Evolutionary conservation across 371 early-diverging fungal genomes (phyloP).

Genomic region (Mucor racemosus): DNA sequence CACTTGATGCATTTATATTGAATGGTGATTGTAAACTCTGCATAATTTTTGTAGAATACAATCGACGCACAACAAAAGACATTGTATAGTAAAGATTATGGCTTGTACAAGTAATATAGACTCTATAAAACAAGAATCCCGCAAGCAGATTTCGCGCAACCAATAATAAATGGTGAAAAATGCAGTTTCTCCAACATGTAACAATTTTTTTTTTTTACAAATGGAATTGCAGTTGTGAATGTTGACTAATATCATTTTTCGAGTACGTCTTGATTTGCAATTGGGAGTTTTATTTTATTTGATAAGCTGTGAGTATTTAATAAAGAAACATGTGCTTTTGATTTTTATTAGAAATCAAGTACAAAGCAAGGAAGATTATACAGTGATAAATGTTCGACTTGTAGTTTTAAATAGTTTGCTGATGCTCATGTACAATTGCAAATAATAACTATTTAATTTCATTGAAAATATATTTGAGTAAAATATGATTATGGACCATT

Average conservation of each 20-base stretch:
- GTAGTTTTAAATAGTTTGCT: neutral
- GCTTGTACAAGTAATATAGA: too few species aligned
- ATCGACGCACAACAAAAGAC: neutral
- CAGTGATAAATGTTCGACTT: too few species aligned
- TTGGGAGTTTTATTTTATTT: neutral
- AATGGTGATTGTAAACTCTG: neutral
- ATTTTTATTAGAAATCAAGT: neutral
- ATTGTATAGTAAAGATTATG: neutral
- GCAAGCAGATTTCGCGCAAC: too few species aligned
- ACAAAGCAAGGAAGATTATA: neutral
- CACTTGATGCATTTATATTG: neutral
- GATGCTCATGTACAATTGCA: too few species aligned
- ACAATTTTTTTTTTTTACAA: neutral
- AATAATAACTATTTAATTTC: too few species aligned
- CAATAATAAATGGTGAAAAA: too few species aligned
- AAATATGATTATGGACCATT: too few species aligned
- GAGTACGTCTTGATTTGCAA: neutral
- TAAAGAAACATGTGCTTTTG: slow-evolving; percentile 1
- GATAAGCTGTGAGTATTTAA: neutral
- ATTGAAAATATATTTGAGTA: neutral
- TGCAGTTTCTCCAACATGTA: neutral
- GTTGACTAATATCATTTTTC: too few species aligned
- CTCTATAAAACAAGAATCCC: too few species aligned
- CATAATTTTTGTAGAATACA: neutral
- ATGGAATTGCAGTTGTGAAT: neutral